Conservation (phyloP, 306 rosid species). For the Dicorynia guianensis region DNA sequence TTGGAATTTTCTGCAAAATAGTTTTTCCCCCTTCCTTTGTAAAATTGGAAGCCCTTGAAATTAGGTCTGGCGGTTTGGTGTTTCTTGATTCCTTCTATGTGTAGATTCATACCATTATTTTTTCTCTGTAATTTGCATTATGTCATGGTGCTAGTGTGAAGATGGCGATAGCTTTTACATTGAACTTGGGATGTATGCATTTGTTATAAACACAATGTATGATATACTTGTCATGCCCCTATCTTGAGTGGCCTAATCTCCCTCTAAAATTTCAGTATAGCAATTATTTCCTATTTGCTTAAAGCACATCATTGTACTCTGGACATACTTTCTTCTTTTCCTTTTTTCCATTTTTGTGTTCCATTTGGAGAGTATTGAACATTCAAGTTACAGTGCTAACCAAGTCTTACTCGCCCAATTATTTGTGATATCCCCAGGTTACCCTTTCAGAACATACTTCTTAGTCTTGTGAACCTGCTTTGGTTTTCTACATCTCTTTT, state of each 20-base stretch:
- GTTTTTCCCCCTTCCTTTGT: slow-evolving; percentile 40
- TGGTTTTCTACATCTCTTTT: no score
- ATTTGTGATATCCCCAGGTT: no score
- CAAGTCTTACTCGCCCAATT: no score
- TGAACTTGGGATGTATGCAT: slow-evolving; percentile 35
- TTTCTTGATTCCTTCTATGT: slow-evolving; percentile 49
- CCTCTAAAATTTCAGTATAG: neutral
- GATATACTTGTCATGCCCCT: slow-evolving; percentile 23
- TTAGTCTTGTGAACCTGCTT: no score
- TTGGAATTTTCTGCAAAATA: slow-evolving; percentile 49
- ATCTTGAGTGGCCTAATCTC: slow-evolving; percentile 21
- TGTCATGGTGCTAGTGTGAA: slow-evolving; percentile 47
- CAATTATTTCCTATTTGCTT: neutral
- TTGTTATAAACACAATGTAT: slow-evolving; percentile 30
- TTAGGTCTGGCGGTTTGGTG: slow-evolving; percentile 54
- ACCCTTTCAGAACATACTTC: no score
- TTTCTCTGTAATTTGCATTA: slow-evolving; percentile 49
- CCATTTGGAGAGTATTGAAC: no score
- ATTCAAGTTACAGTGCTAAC: no score
- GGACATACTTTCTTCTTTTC: neutral
- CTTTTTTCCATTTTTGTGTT: no score
- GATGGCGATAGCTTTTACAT: slow-evolving; percentile 34
- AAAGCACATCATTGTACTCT: neutral
- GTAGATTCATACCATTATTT: slow-evolving; percentile 60
- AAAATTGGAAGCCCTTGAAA: slow-evolving; percentile 51